Evolutionary conservation across 768 basidiomycete species (phyloP).

Genomic region (Clavaria fumosa): DNA sequence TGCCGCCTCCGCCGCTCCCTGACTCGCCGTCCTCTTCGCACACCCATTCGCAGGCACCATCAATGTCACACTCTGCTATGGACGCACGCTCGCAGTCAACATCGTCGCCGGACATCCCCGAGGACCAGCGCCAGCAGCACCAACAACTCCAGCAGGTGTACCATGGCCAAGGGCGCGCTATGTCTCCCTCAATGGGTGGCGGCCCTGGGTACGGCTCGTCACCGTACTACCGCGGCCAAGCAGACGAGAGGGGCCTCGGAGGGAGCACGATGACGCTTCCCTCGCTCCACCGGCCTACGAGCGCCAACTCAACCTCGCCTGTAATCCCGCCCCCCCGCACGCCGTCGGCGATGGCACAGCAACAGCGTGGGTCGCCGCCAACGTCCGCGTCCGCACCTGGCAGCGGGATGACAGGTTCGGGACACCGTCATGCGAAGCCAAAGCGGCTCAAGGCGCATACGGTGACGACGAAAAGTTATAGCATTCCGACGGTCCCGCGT

Average conservation of each 20-base stretch:
- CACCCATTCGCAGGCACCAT: conserved; percentile 3
- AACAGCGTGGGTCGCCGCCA: not conserved
- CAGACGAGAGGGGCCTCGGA: too few relatives aligned
- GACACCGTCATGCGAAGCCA: conserved; percentile 42
- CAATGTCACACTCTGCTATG: conserved; percentile 2
- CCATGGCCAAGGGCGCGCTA: not conserved
- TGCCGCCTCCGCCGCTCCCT: conserved; percentile 8
- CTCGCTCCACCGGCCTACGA: not conserved
- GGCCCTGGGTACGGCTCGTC: not conserved
- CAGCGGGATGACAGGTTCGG: too few relatives aligned
- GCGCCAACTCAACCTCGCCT: too few relatives aligned
- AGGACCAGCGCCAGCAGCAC: conserved; percentile 1
- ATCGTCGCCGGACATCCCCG: not conserved
- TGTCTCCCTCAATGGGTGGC: not conserved
- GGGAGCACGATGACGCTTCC: not conserved
- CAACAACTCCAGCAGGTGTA: too few relatives aligned
- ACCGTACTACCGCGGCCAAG: not conserved
- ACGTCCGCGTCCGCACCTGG: not conserved
- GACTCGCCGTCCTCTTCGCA: conserved; percentile 10
- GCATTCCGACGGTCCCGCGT: conserved; percentile 66
- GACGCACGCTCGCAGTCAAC: conserved; percentile 7
- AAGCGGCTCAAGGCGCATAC: conserved; percentile 72
- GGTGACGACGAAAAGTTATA: conserved; percentile 60
- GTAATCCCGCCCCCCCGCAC: too few relatives aligned
- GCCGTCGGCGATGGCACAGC: not conserved